Base-by-base conservation (phyloP, 1,284 basidiomycete genomes). In the Xerocomus nothofagi region DNA sequence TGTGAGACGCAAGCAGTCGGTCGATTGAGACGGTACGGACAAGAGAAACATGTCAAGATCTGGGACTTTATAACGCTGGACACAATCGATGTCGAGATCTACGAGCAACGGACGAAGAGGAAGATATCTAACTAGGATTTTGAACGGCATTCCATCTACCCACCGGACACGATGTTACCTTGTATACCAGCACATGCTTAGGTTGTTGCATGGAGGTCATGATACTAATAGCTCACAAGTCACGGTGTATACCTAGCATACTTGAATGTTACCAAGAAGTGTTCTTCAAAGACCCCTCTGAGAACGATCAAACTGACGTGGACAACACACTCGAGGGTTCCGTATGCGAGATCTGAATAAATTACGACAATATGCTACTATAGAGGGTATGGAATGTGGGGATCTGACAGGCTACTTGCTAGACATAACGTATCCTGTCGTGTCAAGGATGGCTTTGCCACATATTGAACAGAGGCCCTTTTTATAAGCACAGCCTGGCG, bases 1-100 rank as follows among this genome's bases (percentile, higher is more conserved):
- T 86, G 82, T 57, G 91, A 91, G 69, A 96, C 89, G 0, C 93
- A 97, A 67, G 93, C 93, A 0, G 84, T 95, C 38, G 93, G 93
- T 47, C 88, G 93, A 54, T 72, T 96, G 58, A 82, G 91, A 53
- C 80, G 93, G 45, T 97, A 87, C 60, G 93, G 93, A 5, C 93
- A 97, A 68, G 75, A 76, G 23, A 88, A 87, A 59, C 81, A 81
- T 47, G 93, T 95, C 37, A 78, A 83, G 50, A 83, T 95, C 39
- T 91, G 86, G 78, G 77, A 88, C 45, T 89, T 92, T 70, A 72
- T 93, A 59, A 91, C 89, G 10, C 73, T 73, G 53, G 84, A 92
- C 58, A 95, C 92, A 8, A 93, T 94, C 58, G 93, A 96, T 64
- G 79, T 86, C 50, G 86, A 91, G 57, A 91, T 93, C 40, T 91